Evolutionary conservation across 2,329 filamentous ascomycete genomes (phyloP).

Genomic region (Emergomyces orientalis): DNA sequence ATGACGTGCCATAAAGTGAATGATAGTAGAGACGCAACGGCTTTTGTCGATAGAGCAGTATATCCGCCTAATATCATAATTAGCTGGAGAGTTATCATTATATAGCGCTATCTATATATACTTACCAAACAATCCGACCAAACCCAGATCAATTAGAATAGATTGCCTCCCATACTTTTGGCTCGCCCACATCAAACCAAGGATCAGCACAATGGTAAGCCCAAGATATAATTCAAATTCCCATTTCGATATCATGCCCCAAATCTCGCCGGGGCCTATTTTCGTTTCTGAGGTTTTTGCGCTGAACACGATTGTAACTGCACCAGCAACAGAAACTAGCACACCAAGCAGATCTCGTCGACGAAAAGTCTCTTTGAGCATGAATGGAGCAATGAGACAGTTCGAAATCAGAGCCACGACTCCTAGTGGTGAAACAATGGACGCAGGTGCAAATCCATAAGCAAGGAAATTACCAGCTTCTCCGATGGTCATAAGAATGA

Average conservation of each 20-base stretch:
- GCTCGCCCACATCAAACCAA: conserved; percentile 70
- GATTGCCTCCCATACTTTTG: conserved; percentile 72
- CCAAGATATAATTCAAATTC: conserved; percentile 87
- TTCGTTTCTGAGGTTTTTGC: conserved; percentile 84
- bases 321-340: conserved; percentile 73
- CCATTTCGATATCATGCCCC: conserved; percentile 74
- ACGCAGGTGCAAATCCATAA: conserved; percentile 94
- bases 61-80: conserved; percentile 59
- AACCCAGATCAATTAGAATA: conserved; percentile 83
- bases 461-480: conserved; percentile 95
- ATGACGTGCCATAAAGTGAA: conserved; percentile 83
- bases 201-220: conserved; percentile 64
- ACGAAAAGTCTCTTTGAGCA: conserved; percentile 86
- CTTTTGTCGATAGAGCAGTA: conserved; percentile 93
- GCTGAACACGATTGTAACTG: conserved; percentile 85
- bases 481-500: conserved; percentile 83
- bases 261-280: conserved; percentile 81
- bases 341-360: conserved; percentile 80
- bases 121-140: conserved; percentile 87
- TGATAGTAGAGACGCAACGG: conserved; percentile 88
- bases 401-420: conserved; percentile 97
- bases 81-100: conserved; percentile 11
- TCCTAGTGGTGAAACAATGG: conserved; percentile 89
- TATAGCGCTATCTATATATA: no score
- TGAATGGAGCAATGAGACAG: conserved; percentile 87